Conservation (phyloP, 1,284 basidiomycete genomes). For the Ustilago nuda region DNA sequence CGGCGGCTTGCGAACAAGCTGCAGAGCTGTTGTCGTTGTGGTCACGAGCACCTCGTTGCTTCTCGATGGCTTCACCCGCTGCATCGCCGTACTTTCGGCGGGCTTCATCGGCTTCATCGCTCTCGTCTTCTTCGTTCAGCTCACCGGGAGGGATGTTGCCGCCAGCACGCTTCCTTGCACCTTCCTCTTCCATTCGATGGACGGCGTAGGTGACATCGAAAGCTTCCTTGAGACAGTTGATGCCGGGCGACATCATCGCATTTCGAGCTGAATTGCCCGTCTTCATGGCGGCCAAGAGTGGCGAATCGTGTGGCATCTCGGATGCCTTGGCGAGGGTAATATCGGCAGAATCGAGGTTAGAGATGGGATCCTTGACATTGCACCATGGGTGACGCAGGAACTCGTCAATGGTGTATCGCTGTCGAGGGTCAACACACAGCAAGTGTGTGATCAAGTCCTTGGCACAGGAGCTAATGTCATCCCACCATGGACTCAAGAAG, state of each 20-base stretch:
- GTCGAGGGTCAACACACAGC: slow-evolving; percentile 92
- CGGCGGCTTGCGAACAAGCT: slow-evolving; percentile 23
- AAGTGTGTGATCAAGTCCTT: slow-evolving; percentile 96
- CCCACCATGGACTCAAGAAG: slow-evolving; percentile 99
- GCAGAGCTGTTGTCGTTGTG: slow-evolving; percentile 47
- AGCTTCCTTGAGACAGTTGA: slow-evolving; percentile 87
- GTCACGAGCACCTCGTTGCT: slow-evolving; percentile 51
- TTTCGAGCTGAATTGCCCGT: slow-evolving; percentile 71
- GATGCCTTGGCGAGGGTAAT: slow-evolving; percentile 62
- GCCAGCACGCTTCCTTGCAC: slow-evolving; percentile 75
- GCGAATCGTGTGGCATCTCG: slow-evolving; percentile 84
- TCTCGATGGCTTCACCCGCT: slow-evolving; percentile 65
- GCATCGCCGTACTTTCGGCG: slow-evolving; percentile 66
- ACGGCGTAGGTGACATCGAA: slow-evolving; percentile 99
- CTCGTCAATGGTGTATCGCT: slow-evolving; percentile 97
- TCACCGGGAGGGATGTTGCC: slow-evolving; percentile 74
- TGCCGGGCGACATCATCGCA: slow-evolving; percentile 84
- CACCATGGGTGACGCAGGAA: slow-evolving; percentile 98
- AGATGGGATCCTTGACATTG: slow-evolving; percentile 71
- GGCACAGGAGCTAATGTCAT: slow-evolving; percentile 88
- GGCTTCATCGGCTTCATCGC: slow-evolving; percentile 69
- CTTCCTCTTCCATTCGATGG: slow-evolving; percentile 99
- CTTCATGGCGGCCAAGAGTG: slow-evolving; percentile 82
- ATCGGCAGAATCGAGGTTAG: slow-evolving; percentile 65
- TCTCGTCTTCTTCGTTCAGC: slow-evolving; percentile 88